These are phyloP conservation scores for Hypoxylon sp. DNA, from an alignment of 2,329 filamentous ascomycete genomes.

Conservation along the genomic window DNA sequence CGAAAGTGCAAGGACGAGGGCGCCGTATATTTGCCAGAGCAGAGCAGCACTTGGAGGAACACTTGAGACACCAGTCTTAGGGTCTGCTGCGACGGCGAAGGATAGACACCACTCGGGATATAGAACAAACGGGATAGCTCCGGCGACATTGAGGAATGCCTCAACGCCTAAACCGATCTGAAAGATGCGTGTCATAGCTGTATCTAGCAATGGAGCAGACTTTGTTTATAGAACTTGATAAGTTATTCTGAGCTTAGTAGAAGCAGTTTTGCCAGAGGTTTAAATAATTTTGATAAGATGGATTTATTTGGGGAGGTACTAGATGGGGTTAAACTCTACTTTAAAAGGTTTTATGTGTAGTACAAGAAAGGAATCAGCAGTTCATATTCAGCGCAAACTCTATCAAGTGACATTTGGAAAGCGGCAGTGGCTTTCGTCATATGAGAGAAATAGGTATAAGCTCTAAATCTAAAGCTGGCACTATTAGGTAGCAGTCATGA, in stretches of 20 bases:
- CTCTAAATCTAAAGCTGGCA: too few species aligned
- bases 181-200: slow-evolving; percentile 31
- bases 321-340: too few species aligned
- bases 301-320: too few species aligned
- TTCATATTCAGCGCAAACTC: too few species aligned
- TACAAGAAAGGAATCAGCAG: too few species aligned
- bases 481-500: too few species aligned
- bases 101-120: slow-evolving; percentile 37
- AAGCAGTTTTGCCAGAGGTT: background rate
- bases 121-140: slow-evolving; percentile 30
- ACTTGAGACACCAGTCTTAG: background rate
- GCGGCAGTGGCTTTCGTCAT: too few species aligned
- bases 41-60: slow-evolving; percentile 32
- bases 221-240: background rate
- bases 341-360: too few species aligned
- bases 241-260: background rate
- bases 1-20: slow-evolving; percentile 34
- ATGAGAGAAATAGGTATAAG: too few species aligned
- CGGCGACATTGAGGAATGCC: slow-evolving; percentile 34
- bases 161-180: slow-evolving; percentile 33
- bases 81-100: slow-evolving; percentile 17
- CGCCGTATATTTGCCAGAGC: slow-evolving; percentile 38
- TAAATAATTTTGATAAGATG: background rate
- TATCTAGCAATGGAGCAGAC: background rate
- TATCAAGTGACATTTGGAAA: too few species aligned